Evolutionary conservation across 768 basidiomycete genomes (phyloP).

Genomic region (Tylopilus subfusipes): DNA sequence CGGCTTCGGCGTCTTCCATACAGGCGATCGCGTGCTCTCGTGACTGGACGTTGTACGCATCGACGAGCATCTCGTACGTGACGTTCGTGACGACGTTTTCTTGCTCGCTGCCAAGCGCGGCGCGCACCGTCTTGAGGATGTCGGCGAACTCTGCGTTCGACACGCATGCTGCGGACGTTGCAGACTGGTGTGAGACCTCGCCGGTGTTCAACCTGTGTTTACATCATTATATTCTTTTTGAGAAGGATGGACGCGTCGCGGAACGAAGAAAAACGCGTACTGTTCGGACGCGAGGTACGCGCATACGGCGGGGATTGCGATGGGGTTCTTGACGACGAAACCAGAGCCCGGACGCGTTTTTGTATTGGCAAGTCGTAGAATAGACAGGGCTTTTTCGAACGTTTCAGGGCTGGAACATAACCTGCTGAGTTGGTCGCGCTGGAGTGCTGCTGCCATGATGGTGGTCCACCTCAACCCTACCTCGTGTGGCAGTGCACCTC

Average conservation of each 20-base stretch:
- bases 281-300: constrained; percentile 32
- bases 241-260: neutral
- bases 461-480: neutral
- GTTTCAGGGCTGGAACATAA: constrained; percentile 26
- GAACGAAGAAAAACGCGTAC: constrained; percentile 15
- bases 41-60: constrained; percentile 19
- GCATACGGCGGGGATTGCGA: constrained; percentile 28
- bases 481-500: neutral
- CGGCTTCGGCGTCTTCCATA: constrained; percentile 34
- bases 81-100: neutral
- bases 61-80: constrained; percentile 34
- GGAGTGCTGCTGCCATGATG: constrained; percentile 19
- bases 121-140: constrained; percentile 21
- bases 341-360: constrained; percentile 30
- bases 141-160: constrained; percentile 18
- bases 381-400: constrained; percentile 19
- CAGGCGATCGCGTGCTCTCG: constrained; percentile 26
- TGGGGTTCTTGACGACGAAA: constrained; percentile 22
- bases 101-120: constrained; percentile 14
- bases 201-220: constrained; percentile 22
- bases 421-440: constrained; percentile 16
- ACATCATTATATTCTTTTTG: neutral
- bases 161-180: constrained; percentile 24
- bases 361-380: constrained; percentile 18
- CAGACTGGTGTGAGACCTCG: constrained; percentile 30